Base-by-base conservation (phyloP, 2,329 filamentous ascomycete genomes). In the Fonsecaea monophora region DNA sequence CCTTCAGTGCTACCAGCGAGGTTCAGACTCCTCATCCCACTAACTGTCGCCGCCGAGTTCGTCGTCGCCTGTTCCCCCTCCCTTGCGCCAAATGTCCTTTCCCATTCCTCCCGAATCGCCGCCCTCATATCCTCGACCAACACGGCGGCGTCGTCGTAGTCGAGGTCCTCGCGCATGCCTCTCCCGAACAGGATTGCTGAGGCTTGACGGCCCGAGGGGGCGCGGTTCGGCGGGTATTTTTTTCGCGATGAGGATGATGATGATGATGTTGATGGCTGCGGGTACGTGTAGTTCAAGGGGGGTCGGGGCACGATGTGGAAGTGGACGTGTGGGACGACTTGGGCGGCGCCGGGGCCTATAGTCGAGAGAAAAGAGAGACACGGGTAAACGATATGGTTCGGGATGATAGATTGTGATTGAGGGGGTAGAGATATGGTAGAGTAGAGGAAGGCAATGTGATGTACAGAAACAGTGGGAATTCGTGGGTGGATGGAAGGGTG, bases 301-400 rank as follows among this genome's bases (percentile, higher is more conserved):
- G 94, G 93, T 42, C 94, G 82, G 0, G 94, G 94, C 38, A 99
- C 96, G 60, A 98, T 86, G 74, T 99, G 95, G 77, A 96, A 98
- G 78, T 99, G 94, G 57, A 96, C 90, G 78, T 98, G 94, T 25
- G 91, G 90, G 1, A 98, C 93, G 15, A 97, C 92, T 80, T 98
- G 94, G 1, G 93, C 93, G 1, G 94, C 94, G 37, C 92, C 87
- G 3, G 89, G 89, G 15, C 94, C 65, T 67, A 48, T 25, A 3
- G 25, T 25, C 25, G 25, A 25, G 25, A 25, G 15, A 50, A 42
- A 42, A 50, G 25, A 15, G 3, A 53, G 42, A 61, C 10, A 25
- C 25, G 25, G 25, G 48, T 13, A n/a, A n/a, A 8, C 25, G 21
- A 21, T 37, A 21, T 53, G 45, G 21, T 25, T 50, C 2, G 18